These are phyloP conservation scores for Claviceps cyperi DNA, from an alignment of 2,329 filamentous ascomycete genomes.

Conservation along the genomic window DNA sequence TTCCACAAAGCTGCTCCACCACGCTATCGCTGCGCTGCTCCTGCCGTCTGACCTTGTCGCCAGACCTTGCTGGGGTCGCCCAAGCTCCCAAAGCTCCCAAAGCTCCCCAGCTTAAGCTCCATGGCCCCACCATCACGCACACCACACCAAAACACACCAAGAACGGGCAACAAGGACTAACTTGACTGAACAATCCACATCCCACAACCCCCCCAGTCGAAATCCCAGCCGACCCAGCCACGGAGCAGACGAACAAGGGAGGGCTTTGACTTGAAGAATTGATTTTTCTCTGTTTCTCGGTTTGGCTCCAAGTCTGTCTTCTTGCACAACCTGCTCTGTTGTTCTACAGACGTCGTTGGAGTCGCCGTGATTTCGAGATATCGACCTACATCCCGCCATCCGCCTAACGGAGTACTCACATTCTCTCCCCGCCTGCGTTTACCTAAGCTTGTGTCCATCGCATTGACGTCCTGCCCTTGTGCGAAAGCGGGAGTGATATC, in stretches of 20 bases:
- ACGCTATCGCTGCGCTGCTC: not conserved
- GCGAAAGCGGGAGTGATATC: slow-evolving; percentile 1
- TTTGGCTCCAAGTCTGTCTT: not conserved
- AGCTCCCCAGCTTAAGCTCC: not conserved
- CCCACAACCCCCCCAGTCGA: not conserved
- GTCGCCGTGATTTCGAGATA: too few species aligned
- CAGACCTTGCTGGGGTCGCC: not conserved
- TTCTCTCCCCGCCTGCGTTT: not conserved
- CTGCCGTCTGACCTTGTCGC: not conserved
- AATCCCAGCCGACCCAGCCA: not conserved
- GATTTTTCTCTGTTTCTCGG: not conserved
- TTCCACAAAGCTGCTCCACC: not conserved
- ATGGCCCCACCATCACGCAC: not conserved
- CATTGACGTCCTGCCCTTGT: not conserved
- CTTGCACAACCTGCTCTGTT: not conserved
- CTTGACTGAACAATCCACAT: not conserved
- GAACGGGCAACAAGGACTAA: not conserved
- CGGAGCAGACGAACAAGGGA: not conserved
- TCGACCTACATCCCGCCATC: too few species aligned
- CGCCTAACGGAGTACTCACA: too few species aligned
- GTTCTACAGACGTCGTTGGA: not conserved
- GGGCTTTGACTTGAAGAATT: not conserved
- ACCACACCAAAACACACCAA: not conserved
- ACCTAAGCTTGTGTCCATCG: not conserved
- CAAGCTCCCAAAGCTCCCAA: not conserved